A percentile compares a stretch with the other conserved stretches of the same genome.
These are phyloP conservation scores for Apium graveolens DNA, from an alignment of 129 eudicot genomes.

Conservation along the genomic window DNA sequence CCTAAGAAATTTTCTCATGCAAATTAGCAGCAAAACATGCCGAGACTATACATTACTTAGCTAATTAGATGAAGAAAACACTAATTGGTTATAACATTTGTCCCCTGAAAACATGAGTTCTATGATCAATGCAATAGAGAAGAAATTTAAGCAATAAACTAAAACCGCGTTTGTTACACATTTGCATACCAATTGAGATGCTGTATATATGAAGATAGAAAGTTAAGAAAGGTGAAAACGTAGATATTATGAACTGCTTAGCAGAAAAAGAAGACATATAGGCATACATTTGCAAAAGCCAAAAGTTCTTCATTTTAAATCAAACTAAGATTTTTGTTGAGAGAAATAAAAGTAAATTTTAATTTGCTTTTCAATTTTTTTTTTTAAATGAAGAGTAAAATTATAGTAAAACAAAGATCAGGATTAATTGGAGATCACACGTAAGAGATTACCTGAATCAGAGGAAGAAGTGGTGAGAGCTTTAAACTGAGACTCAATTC, in stretches of 20 bases:
- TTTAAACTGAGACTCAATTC: slow-evolving; percentile 71
- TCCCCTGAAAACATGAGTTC: too few species aligned
- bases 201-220: too few species aligned
- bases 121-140: too few species aligned
- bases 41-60: too few species aligned
- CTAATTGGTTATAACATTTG: too few species aligned
- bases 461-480: slow-evolving; percentile 58
- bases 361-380: not conserved
- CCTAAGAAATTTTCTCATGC: too few species aligned
- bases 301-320: not conserved
- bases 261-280: not conserved
- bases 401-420: not conserved
- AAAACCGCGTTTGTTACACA: too few species aligned
- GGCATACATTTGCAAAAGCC: not conserved
- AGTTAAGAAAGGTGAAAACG: not conserved
- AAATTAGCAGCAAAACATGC: too few species aligned
- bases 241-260: not conserved
- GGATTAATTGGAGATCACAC: not conserved
- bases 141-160: too few species aligned
- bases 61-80: too few species aligned
- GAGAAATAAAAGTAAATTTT: too few species aligned
- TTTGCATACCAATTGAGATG: too few species aligned
- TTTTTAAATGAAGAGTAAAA: not conserved
- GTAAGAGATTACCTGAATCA: slow-evolving; percentile 37
- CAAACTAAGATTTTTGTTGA: not conserved